Evolutionary conservation across 2,329 filamentous ascomycete species (phyloP), one percentile per base, ranked within the genome.

Genomic region (Pyrenophora graminea): DNA sequence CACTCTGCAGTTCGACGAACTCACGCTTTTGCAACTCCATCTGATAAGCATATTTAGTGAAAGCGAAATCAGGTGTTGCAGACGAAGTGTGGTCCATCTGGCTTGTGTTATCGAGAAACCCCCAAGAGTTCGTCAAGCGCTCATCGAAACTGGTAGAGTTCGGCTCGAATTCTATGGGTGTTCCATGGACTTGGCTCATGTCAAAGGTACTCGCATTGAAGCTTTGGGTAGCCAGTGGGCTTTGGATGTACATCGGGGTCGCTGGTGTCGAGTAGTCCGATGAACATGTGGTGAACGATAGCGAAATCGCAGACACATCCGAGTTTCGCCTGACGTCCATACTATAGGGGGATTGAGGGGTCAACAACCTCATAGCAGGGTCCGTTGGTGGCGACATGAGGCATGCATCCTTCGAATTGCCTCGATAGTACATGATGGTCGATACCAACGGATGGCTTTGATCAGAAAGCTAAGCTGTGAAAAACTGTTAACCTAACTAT

Each of bases 291-390:
- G 49, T 49, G 18, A 56, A 54, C 1, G 58, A 55, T 4, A 68
- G 55, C 13, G 67, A 69, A 23, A 69, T 60, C 12, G 62, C 59
- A 3, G 69, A 72, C 3, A 62, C 64, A 9, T 64, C 56, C 1
- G 64, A 69, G 46, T 68, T 64, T 45, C 69, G 58, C 31, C 68
- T 63, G 38, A 59, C 62, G 17, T 72, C 68, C 13, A 63, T 42
- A 27, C 50, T 55, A 55, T 64, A 70, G 12, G 63, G 55, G 2
- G 62, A 59, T 2, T 66, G 58, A 21, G 66, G 67, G 3, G 65
- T 65, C 30, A 69, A 41, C 18, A 68, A 59, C 4, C 61, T 64
- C 9, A 61, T 56, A 12, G 58, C 56, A 32, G 63, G 51, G 19
- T 56, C 54, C 27, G 53, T 39, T 6, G 53, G 48, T 13, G 59